Conservation (phyloP, 176 grass and related monocot species). For the barley (Hordeum vulgare) region DNA sequence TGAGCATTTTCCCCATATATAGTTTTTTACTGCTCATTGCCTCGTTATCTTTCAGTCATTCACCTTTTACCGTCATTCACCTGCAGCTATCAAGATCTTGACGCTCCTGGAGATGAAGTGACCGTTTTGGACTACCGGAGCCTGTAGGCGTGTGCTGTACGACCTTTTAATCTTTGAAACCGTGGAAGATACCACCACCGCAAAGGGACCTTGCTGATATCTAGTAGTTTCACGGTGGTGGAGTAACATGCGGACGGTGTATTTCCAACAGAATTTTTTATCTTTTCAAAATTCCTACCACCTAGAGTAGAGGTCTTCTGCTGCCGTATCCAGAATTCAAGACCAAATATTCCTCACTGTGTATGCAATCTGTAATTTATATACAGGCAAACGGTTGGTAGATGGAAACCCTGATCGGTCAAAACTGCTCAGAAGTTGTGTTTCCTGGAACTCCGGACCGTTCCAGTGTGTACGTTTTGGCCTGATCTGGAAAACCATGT, state of each 20-base stretch:
- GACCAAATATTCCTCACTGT: neutral
- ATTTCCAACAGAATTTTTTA: neutral
- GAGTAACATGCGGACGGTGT: neutral
- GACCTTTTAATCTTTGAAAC: constrained; percentile 5
- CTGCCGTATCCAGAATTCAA: neutral
- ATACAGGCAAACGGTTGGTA: constrained; percentile 17
- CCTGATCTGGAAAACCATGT: constrained; percentile 28
- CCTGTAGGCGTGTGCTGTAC: constrained; percentile 35
- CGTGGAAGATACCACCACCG: neutral
- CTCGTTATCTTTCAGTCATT: neutral
- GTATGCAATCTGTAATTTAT: neutral
- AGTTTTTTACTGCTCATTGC: neutral
- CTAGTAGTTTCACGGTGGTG: neutral
- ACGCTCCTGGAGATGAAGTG: constrained; percentile 95
- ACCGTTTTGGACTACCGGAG: constrained; percentile 98
- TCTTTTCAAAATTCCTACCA: neutral
- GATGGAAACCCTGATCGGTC: neutral
- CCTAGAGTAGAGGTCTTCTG: neutral
- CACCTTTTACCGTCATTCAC: neutral
- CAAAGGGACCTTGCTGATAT: neutral
- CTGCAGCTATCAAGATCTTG: constrained; percentile 56
- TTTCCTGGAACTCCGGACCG: neutral
- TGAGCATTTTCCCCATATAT: neutral
- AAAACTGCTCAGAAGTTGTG: constrained; percentile 1
- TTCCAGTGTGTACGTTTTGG: constrained; percentile 20